Evolutionary conservation across 306 rosid genomes (phyloP).

Genomic region (Vicia sativa): DNA sequence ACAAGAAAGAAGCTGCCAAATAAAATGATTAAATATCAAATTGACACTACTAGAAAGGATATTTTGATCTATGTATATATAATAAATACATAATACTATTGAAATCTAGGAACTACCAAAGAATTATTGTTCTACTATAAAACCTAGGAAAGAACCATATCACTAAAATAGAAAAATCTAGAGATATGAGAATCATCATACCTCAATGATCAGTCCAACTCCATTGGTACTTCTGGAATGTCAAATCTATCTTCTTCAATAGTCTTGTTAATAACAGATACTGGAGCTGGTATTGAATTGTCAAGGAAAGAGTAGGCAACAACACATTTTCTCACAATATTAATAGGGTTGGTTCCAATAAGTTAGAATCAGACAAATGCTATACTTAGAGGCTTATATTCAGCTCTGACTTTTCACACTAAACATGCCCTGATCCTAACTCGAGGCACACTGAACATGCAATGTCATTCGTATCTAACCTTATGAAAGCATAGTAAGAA

Average conservation of each 20-base stretch:
- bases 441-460: constrained; percentile 5
- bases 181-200: constrained; percentile 41
- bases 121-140: background rate
- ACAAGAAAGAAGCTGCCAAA: constrained; percentile 3
- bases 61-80: background rate
- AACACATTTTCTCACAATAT: constrained; percentile 16
- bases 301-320: constrained; percentile 40
- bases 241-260: constrained; percentile 83
- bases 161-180: constrained; percentile 16
- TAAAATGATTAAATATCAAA: background rate
- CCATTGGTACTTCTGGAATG: constrained; percentile 95
- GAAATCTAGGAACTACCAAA: background rate
- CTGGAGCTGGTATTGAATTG: constrained; percentile 46
- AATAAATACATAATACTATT: too few species aligned
- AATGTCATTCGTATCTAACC: constrained; percentile 8
- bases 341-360: background rate
- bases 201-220: constrained; percentile 55
- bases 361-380: constrained; percentile 7
- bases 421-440: constrained; percentile 11
- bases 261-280: constrained; percentile 64
- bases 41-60: background rate
- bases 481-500: background rate
- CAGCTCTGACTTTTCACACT: too few species aligned
- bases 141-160: constrained; percentile 9
- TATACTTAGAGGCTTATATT: too few species aligned